Base-by-base conservation (phyloP, 2,329 filamentous ascomycete species). In the Stachybotrys elegans region DNA sequence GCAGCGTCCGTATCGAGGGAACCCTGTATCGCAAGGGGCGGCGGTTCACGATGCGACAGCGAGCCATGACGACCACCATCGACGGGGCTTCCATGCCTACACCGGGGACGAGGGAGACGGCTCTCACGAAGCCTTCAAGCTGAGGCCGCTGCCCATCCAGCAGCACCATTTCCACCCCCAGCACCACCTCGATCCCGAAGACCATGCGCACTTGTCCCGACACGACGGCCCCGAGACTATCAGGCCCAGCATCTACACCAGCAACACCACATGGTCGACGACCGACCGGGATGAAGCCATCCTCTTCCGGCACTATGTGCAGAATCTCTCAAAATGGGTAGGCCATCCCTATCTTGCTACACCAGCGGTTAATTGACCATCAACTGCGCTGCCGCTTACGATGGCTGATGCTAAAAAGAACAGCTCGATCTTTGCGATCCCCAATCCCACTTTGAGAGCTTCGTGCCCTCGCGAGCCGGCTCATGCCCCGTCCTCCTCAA, bases 391-490 rank as follows among this genome's bases (percentile, higher is more conserved):
- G n/a, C n/a, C n/a, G n/a, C n/a, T n/a, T n/a, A n/a, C n/a, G n/a
- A n/a, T 34, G 31, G 31, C 31, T 34, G 19, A 34, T 13, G 11
- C 17, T 12, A 34, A 34, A 20, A 20, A 16, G 8, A 19, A 51
- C 37, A 71, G 68, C 68, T 72, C 40, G 69, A 72, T 43, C 51
- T 69, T 2, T 71, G 68, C 37, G 69, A 72, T 35, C 58, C 61
- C 5, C 46, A 50, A 2, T 56, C 57, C 16, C 75, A 78, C 46
- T 82, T 83, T 50, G 71, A 74, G 43, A 64, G 69, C 0, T 62
- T 75, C 6, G 76, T 81, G 0, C 78, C 78, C 0, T 67, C 73
- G 43, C 65, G 73, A 17, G 75, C 78, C 4, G 68, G 67, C 12
- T 67, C 60, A 2, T 78, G 70, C 42, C 71, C 71, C 1, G 71